Percentiles rank a stretch among this genome's conserved stretches.
phyloP scores from a whole-genome alignment of 805 yeast species.

The Ascoidea rubescens region DNA sequence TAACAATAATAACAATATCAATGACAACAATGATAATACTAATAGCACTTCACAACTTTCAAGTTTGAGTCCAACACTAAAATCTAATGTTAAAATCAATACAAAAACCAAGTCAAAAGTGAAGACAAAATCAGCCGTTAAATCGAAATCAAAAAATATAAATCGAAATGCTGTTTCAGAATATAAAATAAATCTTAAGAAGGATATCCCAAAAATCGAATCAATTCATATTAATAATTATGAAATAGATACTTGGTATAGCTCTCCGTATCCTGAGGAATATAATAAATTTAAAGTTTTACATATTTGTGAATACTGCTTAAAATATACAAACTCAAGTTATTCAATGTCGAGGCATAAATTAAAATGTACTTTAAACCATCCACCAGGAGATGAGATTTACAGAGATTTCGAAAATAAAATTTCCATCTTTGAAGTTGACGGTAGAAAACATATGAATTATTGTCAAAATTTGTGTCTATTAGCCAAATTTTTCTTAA shows the following conservation, averaged over 20 bases:
- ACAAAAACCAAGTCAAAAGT: background rate
- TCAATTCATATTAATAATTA: constrained; percentile 56
- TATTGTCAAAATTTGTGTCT: constrained; percentile 87
- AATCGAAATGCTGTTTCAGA: constrained; percentile 13
- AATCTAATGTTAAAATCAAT: constrained; percentile 10
- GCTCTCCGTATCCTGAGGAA: constrained; percentile 87
- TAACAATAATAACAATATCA: background rate
- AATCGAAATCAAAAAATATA: constrained; percentile 6
- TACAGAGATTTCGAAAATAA: constrained; percentile 54
- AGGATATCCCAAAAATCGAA: constrained; percentile 23
- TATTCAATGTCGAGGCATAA: constrained; percentile 57
- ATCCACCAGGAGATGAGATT: constrained; percentile 89
- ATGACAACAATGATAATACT: no score
- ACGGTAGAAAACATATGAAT: constrained; percentile 69
- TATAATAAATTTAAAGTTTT: constrained; percentile 48
- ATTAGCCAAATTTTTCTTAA: constrained; percentile 75
- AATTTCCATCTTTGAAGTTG: constrained; percentile 78
- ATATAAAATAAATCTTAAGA: no score
- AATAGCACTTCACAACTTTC: no score
- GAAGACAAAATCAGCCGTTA: constrained; percentile 1
- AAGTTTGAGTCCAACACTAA: background rate
- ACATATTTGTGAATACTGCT: constrained; percentile 73
- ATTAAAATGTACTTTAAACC: constrained; percentile 52
- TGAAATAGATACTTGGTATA: constrained; percentile 84
- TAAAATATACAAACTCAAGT: constrained; percentile 64